Conservation (phyloP, 345 rosid genomes). For the Lumnitzera racemosa region DNA sequence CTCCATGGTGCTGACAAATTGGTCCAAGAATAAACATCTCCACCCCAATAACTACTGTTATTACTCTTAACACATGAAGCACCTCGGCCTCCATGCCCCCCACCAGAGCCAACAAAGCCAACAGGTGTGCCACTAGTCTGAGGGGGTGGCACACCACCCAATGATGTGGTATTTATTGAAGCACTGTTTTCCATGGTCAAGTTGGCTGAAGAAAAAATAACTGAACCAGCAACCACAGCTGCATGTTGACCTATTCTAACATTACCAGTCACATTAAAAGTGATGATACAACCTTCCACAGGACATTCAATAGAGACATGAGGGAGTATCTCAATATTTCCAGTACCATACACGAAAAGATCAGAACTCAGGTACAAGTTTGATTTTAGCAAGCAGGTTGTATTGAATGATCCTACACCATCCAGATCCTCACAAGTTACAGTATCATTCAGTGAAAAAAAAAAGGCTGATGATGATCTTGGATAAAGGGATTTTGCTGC, state of each 20-base stretch:
- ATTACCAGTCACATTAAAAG: conserved; percentile 67
- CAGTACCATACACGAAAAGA: conserved; percentile 52
- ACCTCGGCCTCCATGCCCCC: conserved; percentile 98
- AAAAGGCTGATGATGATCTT: neutral
- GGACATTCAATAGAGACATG: conserved; percentile 64
- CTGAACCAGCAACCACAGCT: conserved; percentile 58
- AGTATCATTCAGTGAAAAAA: conserved; percentile 13
- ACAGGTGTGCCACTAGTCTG: conserved; percentile 93
- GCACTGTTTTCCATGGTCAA: conserved; percentile 53
- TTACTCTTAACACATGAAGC: conserved; percentile 74
- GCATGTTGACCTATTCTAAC: conserved; percentile 67
- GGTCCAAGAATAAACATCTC: conserved; percentile 93
- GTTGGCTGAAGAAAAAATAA: conserved; percentile 52
- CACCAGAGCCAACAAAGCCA: conserved; percentile 87
- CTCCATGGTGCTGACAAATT: conserved; percentile 82
- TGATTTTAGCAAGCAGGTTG: conserved; percentile 73
- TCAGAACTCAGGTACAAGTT: conserved; percentile 56
- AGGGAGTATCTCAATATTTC: conserved; percentile 70
- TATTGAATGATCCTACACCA: conserved; percentile 87
- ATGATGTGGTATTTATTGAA: conserved; percentile 61
- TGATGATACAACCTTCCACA: conserved; percentile 55
- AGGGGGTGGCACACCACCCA: conserved; percentile 86
- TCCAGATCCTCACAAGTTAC: conserved; percentile 63
- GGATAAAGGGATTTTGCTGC: too few relatives aligned
- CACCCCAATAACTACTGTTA: conserved; percentile 73